These are phyloP conservation scores for Botrytis fragariae DNA, from an alignment of 2,329 filamentous ascomycete species.

Conservation along the genomic window DNA sequence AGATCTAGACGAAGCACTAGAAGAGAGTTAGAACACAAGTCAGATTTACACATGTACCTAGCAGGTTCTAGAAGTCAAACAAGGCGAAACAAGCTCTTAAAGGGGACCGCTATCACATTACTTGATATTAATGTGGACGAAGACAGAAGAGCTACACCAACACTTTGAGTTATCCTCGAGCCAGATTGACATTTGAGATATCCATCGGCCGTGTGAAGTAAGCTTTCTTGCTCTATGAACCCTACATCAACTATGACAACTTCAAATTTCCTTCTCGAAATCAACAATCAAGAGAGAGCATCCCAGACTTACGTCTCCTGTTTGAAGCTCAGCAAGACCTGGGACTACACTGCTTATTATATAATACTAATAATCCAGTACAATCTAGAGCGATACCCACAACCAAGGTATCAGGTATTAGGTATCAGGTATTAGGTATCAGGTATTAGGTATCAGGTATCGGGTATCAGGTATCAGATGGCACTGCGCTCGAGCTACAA, in stretches of 20 bases:
- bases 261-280: neutral
- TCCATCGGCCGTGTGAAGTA: neutral
- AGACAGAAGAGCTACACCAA: neutral
- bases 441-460: neutral
- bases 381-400: neutral
- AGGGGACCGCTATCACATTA: neutral
- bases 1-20: neutral
- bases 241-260: neutral
- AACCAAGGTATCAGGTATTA: neutral
- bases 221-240: neutral
- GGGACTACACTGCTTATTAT: neutral
- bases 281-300: neutral
- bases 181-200: neutral
- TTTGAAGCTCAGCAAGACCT: neutral
- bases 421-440: neutral
- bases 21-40: neutral
- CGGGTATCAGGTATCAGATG: neutral
- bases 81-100: neutral
- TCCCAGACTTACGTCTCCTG: neutral
- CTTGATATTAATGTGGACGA: neutral
- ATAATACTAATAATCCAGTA: neutral
- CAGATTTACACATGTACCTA: neutral
- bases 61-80: neutral
- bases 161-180: neutral
- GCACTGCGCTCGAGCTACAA: neutral